These are phyloP conservation scores for Metschnikowia amazonensis DNA, from an alignment of 805 yeast genomes.

Conservation along the genomic window DNA sequence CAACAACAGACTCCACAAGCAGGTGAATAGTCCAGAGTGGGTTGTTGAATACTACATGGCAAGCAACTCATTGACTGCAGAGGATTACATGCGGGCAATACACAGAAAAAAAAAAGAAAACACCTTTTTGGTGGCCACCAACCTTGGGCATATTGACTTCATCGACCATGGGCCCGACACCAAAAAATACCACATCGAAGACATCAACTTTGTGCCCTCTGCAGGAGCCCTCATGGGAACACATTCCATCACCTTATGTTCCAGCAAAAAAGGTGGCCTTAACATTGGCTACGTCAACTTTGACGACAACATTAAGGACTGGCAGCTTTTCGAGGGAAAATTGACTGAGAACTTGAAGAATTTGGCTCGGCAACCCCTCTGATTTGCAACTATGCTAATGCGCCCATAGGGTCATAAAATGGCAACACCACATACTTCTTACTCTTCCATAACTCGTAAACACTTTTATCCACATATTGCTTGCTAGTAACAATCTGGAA, in stretches of 20 bases:
- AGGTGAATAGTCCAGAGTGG: constrained; percentile 9
- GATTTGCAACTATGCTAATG: constrained; percentile 29
- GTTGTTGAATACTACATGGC: constrained; percentile 9
- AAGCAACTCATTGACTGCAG: constrained; percentile 8
- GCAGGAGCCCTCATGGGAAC: constrained; percentile 12
- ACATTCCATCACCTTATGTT: constrained; percentile 10
- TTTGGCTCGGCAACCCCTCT: background rate
- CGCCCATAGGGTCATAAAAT: constrained; percentile 42
- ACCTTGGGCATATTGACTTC: constrained; percentile 7
- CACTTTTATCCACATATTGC: constrained; percentile 34
- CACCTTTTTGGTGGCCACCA: constrained; percentile 9
- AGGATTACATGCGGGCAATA: constrained; percentile 5
- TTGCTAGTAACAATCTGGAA: constrained; percentile 39
- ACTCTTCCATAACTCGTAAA: constrained; percentile 34
- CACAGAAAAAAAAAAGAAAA: constrained; percentile 6
- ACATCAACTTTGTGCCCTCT: constrained; percentile 8
- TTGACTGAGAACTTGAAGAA: constrained; percentile 2
- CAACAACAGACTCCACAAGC: constrained; percentile 7
- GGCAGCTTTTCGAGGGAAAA: constrained; percentile 5
- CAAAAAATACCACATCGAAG: constrained; percentile 6
- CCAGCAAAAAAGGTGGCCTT: constrained; percentile 7
- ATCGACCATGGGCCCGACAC: constrained; percentile 5
- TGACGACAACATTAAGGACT: constrained; percentile 7
- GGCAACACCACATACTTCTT: constrained; percentile 34
- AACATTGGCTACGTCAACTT: constrained; percentile 8